Percentiles rank a stretch among this genome's conserved stretches.
These are phyloP conservation scores for Neodidymelliopsis sp. DNA, from an alignment of 2,329 filamentous ascomycete species.

Conservation along the genomic window DNA sequence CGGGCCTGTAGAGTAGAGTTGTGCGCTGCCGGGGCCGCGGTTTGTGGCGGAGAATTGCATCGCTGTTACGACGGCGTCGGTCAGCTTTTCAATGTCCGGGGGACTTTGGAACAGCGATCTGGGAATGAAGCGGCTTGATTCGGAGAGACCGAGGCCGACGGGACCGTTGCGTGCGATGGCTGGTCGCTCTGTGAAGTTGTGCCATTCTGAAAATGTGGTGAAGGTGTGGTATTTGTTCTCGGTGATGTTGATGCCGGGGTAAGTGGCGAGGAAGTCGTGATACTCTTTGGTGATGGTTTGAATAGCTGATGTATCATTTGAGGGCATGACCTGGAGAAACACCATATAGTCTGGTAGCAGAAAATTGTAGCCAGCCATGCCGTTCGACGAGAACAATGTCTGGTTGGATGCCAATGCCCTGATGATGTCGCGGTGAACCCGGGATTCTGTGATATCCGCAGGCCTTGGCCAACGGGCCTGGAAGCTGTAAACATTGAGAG, in stretches of 20 bases:
- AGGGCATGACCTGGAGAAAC: constrained; percentile 43
- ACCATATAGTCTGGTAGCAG: constrained; percentile 41
- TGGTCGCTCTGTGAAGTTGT: constrained; percentile 39
- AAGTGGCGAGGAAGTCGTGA: constrained; percentile 39
- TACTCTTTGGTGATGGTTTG: constrained; percentile 39
- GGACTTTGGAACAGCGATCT: constrained; percentile 34
- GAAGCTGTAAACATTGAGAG: constrained; percentile 48
- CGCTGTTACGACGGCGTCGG: constrained; percentile 40
- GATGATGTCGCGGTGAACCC: constrained; percentile 42
- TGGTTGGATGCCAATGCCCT: constrained; percentile 43
- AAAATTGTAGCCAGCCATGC: constrained; percentile 49
- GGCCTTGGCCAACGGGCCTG: constrained; percentile 39
- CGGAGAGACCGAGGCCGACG: constrained; percentile 44
- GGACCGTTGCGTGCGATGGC: constrained; percentile 43
- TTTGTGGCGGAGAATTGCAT: constrained; percentile 44
- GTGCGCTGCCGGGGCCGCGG: constrained; percentile 37
- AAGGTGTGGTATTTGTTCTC: constrained; percentile 45
- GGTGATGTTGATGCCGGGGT: constrained; percentile 42
- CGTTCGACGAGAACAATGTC: constrained; percentile 35
- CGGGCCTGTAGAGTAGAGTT: constrained; percentile 48
- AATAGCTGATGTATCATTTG: constrained; percentile 33
- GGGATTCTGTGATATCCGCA: constrained; percentile 39
- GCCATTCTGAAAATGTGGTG: constrained; percentile 42
- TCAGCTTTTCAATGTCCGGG: constrained; percentile 32
- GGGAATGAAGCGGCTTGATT: constrained; percentile 45